Evolutionary conservation across 495 filamentous ascomycete genomes (phyloP).

Genomic region (Monascus purpureus): DNA sequence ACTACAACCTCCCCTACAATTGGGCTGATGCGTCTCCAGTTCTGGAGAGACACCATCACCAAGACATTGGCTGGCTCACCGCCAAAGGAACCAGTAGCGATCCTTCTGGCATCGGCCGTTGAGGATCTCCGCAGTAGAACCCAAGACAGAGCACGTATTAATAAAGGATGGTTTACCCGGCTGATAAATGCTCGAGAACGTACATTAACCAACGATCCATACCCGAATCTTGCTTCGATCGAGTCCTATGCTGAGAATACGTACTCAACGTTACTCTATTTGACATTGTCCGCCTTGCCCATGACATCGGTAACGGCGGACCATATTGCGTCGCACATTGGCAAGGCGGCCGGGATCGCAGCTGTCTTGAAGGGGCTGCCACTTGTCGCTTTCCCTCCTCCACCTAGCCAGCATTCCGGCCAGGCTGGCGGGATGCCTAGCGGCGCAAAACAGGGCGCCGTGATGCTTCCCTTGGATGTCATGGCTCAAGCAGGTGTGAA

Average conservation of each 20-base stretch:
- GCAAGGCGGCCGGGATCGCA: slow-evolving; percentile 80
- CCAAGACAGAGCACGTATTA: slow-evolving; percentile 41
- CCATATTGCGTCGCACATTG: slow-evolving; percentile 85
- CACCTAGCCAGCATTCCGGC: slow-evolving; percentile 40
- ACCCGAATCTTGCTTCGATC: slow-evolving; percentile 52
- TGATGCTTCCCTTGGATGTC: slow-evolving; percentile 74
- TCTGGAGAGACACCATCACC: slow-evolving; percentile 80
- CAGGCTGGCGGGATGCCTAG: slow-evolving; percentile 18
- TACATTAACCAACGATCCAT: slow-evolving; percentile 72
- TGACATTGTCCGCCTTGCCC: slow-evolving; percentile 64
- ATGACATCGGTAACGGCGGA: slow-evolving; percentile 72
- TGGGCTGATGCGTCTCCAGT: slow-evolving; percentile 78
- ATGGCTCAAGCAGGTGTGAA: slow-evolving; percentile 67
- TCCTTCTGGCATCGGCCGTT: slow-evolving; percentile 61
- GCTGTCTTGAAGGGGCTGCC: slow-evolving; percentile 75
- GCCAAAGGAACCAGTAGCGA: slow-evolving; percentile 82
- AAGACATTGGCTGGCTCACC: slow-evolving; percentile 57
- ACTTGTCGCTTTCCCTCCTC: slow-evolving; percentile 62
- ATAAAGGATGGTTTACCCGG: slow-evolving; percentile 68
- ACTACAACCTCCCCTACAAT: slow-evolving; percentile 67
- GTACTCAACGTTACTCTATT: slow-evolving; percentile 85
- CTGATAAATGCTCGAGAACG: slow-evolving; percentile 69
- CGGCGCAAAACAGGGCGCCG: slow-evolving; percentile 43
- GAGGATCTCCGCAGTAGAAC: slow-evolving; percentile 42
- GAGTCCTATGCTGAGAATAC: slow-evolving; percentile 89